These are phyloP conservation scores for Torrubiella hemipterigena DNA, from an alignment of 2,329 filamentous ascomycete genomes.

Conservation along the genomic window DNA sequence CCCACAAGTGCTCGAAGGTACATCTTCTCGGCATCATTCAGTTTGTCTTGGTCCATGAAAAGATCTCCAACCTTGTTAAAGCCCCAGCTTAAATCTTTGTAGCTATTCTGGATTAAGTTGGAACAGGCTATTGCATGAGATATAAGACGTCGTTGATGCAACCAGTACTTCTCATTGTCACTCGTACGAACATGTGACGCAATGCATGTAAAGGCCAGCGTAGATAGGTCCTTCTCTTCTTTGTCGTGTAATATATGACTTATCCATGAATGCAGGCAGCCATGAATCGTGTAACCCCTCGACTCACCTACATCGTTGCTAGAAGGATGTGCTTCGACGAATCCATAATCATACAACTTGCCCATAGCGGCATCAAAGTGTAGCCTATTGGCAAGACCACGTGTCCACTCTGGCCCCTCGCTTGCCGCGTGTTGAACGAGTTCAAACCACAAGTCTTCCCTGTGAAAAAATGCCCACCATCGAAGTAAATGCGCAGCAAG, in stretches of 20 bases:
- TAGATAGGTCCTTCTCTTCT: background rate
- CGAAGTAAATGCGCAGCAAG: background rate
- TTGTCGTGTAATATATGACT: constrained; percentile 13
- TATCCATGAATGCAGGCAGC: constrained; percentile 20
- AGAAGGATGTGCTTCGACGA: constrained; percentile 13
- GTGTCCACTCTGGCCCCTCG: constrained; percentile 11
- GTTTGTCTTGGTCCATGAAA: constrained; percentile 11
- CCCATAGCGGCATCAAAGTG: constrained; percentile 15
- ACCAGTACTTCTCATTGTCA: constrained; percentile 5
- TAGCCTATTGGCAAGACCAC: constrained; percentile 10
- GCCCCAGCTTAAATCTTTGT: constrained; percentile 1
- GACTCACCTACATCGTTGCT: constrained; percentile 7
- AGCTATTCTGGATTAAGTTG: background rate
- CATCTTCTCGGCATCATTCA: constrained; percentile 14
- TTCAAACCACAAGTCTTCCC: background rate
- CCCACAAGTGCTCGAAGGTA: constrained; percentile 10
- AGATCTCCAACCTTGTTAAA: constrained; percentile 11
- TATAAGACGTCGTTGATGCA: constrained; percentile 10
- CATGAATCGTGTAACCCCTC: constrained; percentile 18
- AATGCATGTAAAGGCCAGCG: constrained; percentile 6
- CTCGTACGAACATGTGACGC: constrained; percentile 6
- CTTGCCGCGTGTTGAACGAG: background rate
- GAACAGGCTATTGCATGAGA: constrained; percentile 8
- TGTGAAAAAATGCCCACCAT: background rate
- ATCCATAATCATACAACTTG: constrained; percentile 16